Evolutionary conservation across 2,329 filamentous ascomycete species (phyloP), one percentile per base, ranked within the genome.

Genomic region (Claviceps arundinis): DNA sequence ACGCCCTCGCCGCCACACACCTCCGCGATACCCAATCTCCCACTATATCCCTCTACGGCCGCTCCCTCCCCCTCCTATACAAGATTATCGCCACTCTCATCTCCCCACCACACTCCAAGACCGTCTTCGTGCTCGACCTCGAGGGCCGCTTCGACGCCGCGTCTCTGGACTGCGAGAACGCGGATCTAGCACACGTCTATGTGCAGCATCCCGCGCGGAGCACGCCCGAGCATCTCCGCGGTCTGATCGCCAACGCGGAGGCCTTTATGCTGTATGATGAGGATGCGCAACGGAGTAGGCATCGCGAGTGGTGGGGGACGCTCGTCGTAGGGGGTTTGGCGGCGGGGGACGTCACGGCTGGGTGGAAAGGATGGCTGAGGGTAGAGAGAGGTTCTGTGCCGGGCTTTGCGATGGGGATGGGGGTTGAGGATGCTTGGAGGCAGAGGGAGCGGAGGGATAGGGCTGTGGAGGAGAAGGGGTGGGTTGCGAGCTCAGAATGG

Each of bases 271-370:
- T 80, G 5, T 81, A 81, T 61, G 68, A 70, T 3, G 54, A 60
- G 6, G 51, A 50, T 9, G 55, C 68, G 37, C 68, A 70, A 54
- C 60, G 58, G 40, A 78, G 74, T 55, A 66, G 68, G 5, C 62
- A 58, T 26, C 70, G 78, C 4, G 69, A 72, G 54, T 79, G 73
- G 72, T 81, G 78, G 78, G 78, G 78, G n/a, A 78, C 75, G 2
- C 58, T 81, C 26, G 71, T 81, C 5, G 57, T 80, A 41, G 75
- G 74, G 9, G 70, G 70, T 0, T 56, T 62, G 30, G 63, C 63
- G 5, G 63, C 64, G 1, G 65, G 68, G 19, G 59, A 67, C 49
- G 54, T 67, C 43, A 58, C 62, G 49, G 57, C 62, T 13, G 62
- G 60, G 26, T 70, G 66, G 66, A 68, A 63, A 55, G 78, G 78